These are phyloP conservation scores for Nicotiana paniculata DNA, from an alignment of 257 asterid genomes.

Conservation along the genomic window DNA sequence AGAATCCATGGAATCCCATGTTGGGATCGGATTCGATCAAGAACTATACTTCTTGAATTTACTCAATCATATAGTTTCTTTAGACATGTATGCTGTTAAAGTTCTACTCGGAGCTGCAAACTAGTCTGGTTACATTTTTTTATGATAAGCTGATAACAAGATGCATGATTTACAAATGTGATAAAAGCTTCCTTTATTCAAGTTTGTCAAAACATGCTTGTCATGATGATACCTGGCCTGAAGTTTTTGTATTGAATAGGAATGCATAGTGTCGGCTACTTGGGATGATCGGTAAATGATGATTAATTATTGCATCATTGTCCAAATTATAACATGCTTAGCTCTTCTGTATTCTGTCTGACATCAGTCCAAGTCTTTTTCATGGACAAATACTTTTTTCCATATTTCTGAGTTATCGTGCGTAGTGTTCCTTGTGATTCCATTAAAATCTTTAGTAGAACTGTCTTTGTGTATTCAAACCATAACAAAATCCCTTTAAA, in stretches of 20 bases:
- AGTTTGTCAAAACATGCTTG: background rate
- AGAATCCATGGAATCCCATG: conserved; percentile 36
- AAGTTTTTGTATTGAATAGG: background rate
- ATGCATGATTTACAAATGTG: background rate
- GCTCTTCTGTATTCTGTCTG: background rate
- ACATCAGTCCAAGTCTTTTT: background rate
- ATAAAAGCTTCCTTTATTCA: background rate
- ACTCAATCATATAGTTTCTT: background rate
- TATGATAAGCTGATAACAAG: background rate
- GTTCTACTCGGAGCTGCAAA: background rate
- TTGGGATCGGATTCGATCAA: conserved; percentile 9
- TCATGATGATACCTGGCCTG: background rate
- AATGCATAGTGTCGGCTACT: background rate
- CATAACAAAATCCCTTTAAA: background rate
- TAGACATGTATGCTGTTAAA: background rate
- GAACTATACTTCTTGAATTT: background rate
- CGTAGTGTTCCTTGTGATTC: background rate
- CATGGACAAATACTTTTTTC: background rate
- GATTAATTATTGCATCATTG: background rate
- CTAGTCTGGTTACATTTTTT: background rate
- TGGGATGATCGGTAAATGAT: background rate
- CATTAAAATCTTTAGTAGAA: background rate
- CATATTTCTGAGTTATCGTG: background rate
- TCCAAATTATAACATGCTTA: background rate
- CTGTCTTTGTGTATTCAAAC: background rate